Conservation (phyloP, 371 early-diverging fungal species). For the Batkoa obscura region DNA sequence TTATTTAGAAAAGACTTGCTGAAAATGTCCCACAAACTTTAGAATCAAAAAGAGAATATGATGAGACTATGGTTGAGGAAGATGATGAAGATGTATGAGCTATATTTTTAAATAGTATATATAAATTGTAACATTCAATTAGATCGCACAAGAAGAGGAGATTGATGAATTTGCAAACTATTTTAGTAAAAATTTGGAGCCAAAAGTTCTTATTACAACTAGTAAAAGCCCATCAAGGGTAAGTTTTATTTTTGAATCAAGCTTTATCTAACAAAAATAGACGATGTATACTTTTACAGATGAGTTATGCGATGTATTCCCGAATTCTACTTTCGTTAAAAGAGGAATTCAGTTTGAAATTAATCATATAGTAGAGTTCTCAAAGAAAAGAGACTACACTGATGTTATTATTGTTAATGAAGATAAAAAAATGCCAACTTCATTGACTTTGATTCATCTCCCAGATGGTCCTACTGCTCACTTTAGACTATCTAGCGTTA, state of each 20-base stretch:
- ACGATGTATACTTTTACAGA: slow-evolving; percentile 63
- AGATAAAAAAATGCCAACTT: slow-evolving; percentile 75
- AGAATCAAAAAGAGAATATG: slow-evolving; percentile 79
- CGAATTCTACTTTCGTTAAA: slow-evolving; percentile 76
- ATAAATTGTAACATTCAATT: background rate
- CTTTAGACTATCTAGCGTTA: slow-evolving; percentile 74
- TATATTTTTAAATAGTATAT: background rate
- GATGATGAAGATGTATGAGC: slow-evolving; percentile 43
- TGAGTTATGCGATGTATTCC: slow-evolving; percentile 79
- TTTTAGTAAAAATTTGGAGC: slow-evolving; percentile 57
- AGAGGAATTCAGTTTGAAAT: slow-evolving; percentile 73
- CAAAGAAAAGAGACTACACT: slow-evolving; percentile 74
- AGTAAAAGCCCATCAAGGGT: slow-evolving; percentile 36
- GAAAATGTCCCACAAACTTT: slow-evolving; percentile 83
- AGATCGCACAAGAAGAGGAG: slow-evolving; percentile 71
- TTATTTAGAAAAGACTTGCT: slow-evolving; percentile 50
- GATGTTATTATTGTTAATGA: slow-evolving; percentile 83
- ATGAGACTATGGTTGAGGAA: slow-evolving; percentile 76
- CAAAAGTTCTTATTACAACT: slow-evolving; percentile 92
- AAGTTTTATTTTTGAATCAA: slow-evolving; percentile 7
- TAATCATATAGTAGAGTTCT: slow-evolving; percentile 75
- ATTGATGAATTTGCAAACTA: slow-evolving; percentile 84
- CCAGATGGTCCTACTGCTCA: slow-evolving; percentile 95
- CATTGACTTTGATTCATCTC: slow-evolving; percentile 81
- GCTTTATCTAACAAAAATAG: slow-evolving; percentile 9